Evolutionary conservation across 352 stramenopile genomes (phyloP).

Genomic region (Globisporangium parvum): DNA sequence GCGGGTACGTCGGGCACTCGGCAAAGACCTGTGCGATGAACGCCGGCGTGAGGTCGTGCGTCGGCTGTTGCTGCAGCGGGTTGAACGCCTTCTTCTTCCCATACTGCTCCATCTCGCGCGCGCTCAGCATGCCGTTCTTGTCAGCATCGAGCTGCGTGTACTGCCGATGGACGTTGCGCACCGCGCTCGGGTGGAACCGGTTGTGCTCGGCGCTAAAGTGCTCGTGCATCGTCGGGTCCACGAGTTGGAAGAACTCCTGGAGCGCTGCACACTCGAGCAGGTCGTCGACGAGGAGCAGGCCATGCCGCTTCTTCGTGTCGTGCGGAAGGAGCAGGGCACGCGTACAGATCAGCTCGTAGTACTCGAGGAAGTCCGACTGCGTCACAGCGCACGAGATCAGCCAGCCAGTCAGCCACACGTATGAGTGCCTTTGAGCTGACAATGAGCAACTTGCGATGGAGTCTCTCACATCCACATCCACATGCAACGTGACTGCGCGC

Average conservation of each 20-base stretch:
- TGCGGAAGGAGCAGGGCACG: conserved; percentile 51
- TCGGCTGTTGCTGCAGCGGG: conserved; percentile 28
- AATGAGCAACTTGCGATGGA: neutral
- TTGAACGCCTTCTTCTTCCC: conserved; percentile 72
- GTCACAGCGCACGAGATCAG: neutral
- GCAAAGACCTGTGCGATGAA: conserved; percentile 53
- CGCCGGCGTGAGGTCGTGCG: conserved; percentile 47
- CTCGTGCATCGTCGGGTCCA: conserved; percentile 21
- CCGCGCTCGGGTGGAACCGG: conserved; percentile 20
- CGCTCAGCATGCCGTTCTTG: conserved; percentile 52
- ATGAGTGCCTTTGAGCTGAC: too few species aligned
- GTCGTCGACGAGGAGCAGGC: conserved; percentile 27
- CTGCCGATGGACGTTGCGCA: conserved; percentile 47
- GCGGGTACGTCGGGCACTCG: conserved; percentile 38
- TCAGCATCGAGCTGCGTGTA: conserved; percentile 61
- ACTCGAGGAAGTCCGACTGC: conserved; percentile 36
- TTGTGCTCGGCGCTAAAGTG: conserved; percentile 26
- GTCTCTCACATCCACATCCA: conserved; percentile 23
- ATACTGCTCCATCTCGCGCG: conserved; percentile 37
- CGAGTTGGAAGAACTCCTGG: conserved; percentile 38
- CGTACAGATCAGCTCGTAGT: conserved; percentile 57
- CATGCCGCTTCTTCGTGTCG: conserved; percentile 19
- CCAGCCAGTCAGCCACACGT: neutral
- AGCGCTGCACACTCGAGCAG: conserved; percentile 28
- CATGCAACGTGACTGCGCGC: conserved; percentile 9